Evolutionary conservation across 441 rosid genomes (phyloP).

Genomic region (Biscutella auriculata): DNA sequence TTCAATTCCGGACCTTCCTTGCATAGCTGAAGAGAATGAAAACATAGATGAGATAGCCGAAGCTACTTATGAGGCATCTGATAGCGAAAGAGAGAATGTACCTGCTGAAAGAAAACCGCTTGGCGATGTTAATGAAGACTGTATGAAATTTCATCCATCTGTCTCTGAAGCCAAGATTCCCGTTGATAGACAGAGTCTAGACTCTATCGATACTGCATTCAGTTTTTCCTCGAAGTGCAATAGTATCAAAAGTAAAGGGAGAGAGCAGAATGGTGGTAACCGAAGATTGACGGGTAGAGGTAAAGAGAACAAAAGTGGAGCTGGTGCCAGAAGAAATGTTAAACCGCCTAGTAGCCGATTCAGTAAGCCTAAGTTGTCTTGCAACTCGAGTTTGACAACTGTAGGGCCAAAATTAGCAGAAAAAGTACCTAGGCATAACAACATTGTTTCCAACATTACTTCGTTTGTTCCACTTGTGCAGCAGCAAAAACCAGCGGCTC

Average conservation of each 20-base stretch:
- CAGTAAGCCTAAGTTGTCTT: constrained; percentile 51
- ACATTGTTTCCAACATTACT: constrained; percentile 66
- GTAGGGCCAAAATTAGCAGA: constrained; percentile 30
- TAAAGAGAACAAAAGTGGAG: constrained; percentile 35
- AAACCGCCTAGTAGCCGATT: constrained; percentile 39
- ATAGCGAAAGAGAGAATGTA: constrained; percentile 23
- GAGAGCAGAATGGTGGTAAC: constrained; percentile 31
- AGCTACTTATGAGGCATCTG: constrained; percentile 26
- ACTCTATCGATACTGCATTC: constrained; percentile 43
- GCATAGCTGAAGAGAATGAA: constrained; percentile 80
- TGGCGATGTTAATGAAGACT: constrained; percentile 38
- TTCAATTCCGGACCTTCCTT: constrained; percentile 64
- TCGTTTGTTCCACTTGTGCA: constrained; percentile 81
- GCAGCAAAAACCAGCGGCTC: constrained; percentile 55
- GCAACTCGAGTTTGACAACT: constrained; percentile 33
- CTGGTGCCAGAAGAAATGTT: constrained; percentile 25
- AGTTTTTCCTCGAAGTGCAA: constrained; percentile 38
- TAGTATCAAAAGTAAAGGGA: constrained; percentile 30
- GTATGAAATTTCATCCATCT: constrained; percentile 28
- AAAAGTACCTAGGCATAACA: constrained; percentile 45
- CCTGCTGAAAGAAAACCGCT: constrained; percentile 49
- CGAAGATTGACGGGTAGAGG: constrained; percentile 35
- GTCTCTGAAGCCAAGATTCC: constrained; percentile 35
- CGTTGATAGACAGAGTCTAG: constrained; percentile 47
- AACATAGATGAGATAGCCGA: constrained; percentile 33